phyloP scores from a whole-genome alignment of 2,329 filamentous ascomycete species.

The Simplicillium aogashimaense region DNA sequence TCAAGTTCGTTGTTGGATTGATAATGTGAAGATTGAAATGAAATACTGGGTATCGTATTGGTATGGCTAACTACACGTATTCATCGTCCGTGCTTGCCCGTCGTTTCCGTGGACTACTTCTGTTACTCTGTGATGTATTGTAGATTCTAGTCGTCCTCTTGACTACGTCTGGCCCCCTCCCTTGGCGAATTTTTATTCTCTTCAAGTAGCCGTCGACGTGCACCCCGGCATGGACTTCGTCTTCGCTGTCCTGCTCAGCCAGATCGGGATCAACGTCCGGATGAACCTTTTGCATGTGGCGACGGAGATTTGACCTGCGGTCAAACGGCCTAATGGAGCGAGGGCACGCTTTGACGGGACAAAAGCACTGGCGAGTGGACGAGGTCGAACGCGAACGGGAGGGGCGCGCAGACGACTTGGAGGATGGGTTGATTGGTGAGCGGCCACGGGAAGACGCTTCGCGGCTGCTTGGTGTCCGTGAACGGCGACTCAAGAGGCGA shows the following conservation, averaged over 20 bases:
- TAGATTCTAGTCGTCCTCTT: slow-evolving; percentile 15
- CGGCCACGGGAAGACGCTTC: neutral
- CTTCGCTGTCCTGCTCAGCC: slow-evolving; percentile 29
- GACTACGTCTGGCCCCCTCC: slow-evolving; percentile 28
- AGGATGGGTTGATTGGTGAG: too few species aligned
- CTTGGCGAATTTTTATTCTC: slow-evolving; percentile 37
- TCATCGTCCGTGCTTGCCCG: neutral
- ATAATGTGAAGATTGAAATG: neutral
- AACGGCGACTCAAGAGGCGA: too few species aligned
- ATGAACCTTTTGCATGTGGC: slow-evolving; percentile 28
- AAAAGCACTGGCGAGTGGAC: slow-evolving; percentile 23
- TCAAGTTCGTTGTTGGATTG: neutral
- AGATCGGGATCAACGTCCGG: slow-evolving; percentile 21
- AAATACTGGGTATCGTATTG: too few species aligned
- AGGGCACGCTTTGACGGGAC: slow-evolving; percentile 25
- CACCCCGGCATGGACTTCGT: slow-evolving; percentile 50
- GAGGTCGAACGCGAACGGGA: slow-evolving; percentile 16
- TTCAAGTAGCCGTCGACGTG: slow-evolving; percentile 60
- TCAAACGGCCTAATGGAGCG: slow-evolving; percentile 25
- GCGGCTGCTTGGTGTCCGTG: too few species aligned
- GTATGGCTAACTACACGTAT: too few species aligned
- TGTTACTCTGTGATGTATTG: too few species aligned
- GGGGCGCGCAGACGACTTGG: neutral
- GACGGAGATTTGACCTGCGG: slow-evolving; percentile 22
- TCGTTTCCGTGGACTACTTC: neutral